These are phyloP conservation scores for Beverwykella pulmonaria DNA, from an alignment of 495 filamentous ascomycete species.

Conservation along the genomic window DNA sequence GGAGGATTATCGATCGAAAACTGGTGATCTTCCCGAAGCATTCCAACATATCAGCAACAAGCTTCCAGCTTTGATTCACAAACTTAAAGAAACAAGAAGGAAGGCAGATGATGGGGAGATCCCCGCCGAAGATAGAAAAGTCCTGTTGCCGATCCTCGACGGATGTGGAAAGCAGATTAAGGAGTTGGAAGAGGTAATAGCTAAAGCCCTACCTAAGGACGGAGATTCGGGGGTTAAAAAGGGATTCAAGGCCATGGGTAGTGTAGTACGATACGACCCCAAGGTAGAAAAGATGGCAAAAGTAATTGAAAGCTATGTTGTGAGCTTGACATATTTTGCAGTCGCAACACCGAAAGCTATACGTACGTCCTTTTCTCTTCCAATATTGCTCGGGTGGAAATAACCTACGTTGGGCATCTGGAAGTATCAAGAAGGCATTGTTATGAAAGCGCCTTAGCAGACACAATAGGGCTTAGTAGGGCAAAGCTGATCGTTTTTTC, in stretches of 20 bases:
- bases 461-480: too few relatives aligned
- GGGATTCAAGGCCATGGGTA: background rate
- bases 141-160: background rate
- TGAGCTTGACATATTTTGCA: slow-evolving; percentile 2
- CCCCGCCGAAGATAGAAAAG: background rate
- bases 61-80: slow-evolving; percentile 7
- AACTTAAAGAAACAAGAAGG: background rate
- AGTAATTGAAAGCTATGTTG: background rate
- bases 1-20: background rate
- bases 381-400: too few relatives aligned
- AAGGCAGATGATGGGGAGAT: background rate
- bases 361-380: background rate
- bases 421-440: too few relatives aligned
- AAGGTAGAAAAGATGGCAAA: slow-evolving; percentile 4
- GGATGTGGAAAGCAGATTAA: slow-evolving; percentile 6
- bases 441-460: too few relatives aligned
- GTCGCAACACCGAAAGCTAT: background rate
- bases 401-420: too few relatives aligned
- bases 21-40: background rate
- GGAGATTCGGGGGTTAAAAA: background rate
- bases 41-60: slow-evolving; percentile 10
- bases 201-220: background rate
- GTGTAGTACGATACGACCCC: slow-evolving; percentile 1
- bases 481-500: too few relatives aligned
- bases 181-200: background rate